A percentile compares a stretch with the other conserved stretches of the same genome.
These are phyloP conservation scores for Plantago major DNA, from an alignment of 257 asterid genomes.

Conservation along the genomic window DNA sequence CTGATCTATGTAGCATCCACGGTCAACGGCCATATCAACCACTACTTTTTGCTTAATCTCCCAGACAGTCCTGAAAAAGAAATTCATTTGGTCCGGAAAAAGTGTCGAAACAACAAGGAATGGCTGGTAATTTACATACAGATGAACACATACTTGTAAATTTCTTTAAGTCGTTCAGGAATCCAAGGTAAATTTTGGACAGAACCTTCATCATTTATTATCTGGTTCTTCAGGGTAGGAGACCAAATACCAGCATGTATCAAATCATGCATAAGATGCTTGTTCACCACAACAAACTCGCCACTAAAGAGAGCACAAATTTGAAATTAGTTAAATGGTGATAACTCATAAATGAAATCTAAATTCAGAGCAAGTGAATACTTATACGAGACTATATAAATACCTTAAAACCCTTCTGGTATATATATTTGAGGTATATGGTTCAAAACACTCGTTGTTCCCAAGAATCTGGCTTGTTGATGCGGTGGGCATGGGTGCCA, in stretches of 20 bases:
- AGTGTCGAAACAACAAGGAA: too few species aligned
- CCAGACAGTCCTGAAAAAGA: constrained; percentile 70
- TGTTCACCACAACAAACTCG: constrained; percentile 96
- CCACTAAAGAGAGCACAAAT: constrained; percentile 40
- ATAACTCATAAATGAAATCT: not conserved
- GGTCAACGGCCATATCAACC: constrained; percentile 96
- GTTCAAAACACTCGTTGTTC: constrained; percentile 94
- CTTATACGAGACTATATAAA: too few species aligned
- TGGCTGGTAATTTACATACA: constrained; percentile 6
- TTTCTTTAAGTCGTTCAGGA: constrained; percentile 58
- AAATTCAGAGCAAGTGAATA: not conserved
- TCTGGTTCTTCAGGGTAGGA: constrained; percentile 72
- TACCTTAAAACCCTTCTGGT: constrained; percentile 90
- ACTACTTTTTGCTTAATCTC: constrained; percentile 76
- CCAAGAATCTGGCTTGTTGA: constrained; percentile 99
- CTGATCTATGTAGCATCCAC: constrained; percentile 93
- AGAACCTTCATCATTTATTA: constrained; percentile 86
- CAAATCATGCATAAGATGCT: constrained; percentile 85
- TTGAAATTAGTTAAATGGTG: constrained; percentile 15
- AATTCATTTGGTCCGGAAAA: constrained; percentile 16
- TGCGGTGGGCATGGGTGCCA: constrained; percentile 98
- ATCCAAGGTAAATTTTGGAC: constrained; percentile 72
- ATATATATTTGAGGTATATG: constrained; percentile 90
- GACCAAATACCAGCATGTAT: constrained; percentile 94
- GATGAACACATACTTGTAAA: constrained; percentile 60